Conservation (phyloP, 257 asterid species). For the Knoxia roxburghii region DNA sequence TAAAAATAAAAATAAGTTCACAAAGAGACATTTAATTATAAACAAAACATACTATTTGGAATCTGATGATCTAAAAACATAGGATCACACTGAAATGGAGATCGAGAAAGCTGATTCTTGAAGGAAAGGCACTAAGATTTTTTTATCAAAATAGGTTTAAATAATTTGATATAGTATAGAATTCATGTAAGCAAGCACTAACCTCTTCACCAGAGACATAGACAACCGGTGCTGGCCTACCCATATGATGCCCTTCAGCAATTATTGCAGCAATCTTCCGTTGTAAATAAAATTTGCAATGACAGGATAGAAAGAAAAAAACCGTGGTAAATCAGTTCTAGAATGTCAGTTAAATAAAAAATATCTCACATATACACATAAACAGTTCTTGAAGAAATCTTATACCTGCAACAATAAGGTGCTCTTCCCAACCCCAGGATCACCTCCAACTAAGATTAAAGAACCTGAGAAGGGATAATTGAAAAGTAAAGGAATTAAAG, state of each 20-base stretch:
- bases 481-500: background rate
- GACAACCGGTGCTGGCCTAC: slow-evolving; percentile 57
- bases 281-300: slow-evolving; percentile 17
- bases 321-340: background rate
- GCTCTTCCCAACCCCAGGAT: slow-evolving; percentile 99
- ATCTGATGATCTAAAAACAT: background rate
- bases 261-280: slow-evolving; percentile 80
- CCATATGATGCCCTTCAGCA: slow-evolving; percentile 48
- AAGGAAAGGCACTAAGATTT: background rate
- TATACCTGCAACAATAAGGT: slow-evolving; percentile 85
- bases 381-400: slow-evolving; percentile 5
- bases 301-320: slow-evolving; percentile 16
- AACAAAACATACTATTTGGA: background rate
- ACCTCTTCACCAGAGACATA: slow-evolving; percentile 99
- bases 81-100: no score
- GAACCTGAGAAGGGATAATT: slow-evolving; percentile 45
- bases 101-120: no score
- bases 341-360: slow-evolving; percentile 6
- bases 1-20: slow-evolving; percentile 2
- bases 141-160: background rate
- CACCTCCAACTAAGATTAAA: slow-evolving; percentile 89
- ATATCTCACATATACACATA: slow-evolving; percentile 11
- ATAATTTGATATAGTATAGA: background rate
- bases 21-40: background rate
- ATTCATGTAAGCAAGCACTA: slow-evolving; percentile 1